Evolutionary conservation across 2,329 filamentous ascomycete genomes (phyloP).

Genomic region (Volutella citrinella): DNA sequence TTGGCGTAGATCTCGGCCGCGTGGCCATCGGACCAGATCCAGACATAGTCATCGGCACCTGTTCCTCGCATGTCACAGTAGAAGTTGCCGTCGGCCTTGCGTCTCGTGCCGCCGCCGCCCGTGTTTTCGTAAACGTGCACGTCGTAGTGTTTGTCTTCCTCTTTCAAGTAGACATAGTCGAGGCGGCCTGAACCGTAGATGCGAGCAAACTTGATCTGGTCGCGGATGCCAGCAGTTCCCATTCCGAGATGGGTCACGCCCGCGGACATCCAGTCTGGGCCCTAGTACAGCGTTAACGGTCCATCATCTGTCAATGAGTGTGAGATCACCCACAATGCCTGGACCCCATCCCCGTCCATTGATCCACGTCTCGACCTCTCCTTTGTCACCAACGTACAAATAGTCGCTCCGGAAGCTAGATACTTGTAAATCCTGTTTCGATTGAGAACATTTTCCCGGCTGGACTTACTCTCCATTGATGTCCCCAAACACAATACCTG

Average conservation of each 20-base stretch:
- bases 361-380: constrained; percentile 17
- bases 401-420: constrained; percentile 26
- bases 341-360: constrained; percentile 19
- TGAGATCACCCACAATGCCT: constrained; percentile 15
- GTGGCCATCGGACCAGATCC: constrained; percentile 8
- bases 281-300: too few relatives aligned
- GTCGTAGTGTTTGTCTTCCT: constrained; percentile 4
- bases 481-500: constrained; percentile 21
- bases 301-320: constrained; percentile 19
- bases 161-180: constrained; percentile 15
- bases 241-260: constrained; percentile 15
- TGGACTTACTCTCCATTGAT: constrained; percentile 15
- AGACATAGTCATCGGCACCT: constrained; percentile 15
- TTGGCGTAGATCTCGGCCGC: too few relatives aligned
- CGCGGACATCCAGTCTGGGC: constrained; percentile 5
- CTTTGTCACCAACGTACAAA: constrained; percentile 18
- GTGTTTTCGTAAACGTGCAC: constrained; percentile 10
- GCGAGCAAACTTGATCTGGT: constrained; percentile 12
- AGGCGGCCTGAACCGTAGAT: constrained; percentile 10
- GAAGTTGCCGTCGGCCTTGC: constrained; percentile 12
- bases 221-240: neutral
- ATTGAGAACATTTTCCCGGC: too few relatives aligned
- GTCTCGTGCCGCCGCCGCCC: constrained; percentile 5
- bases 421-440: too few relatives aligned
- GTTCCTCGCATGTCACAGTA: constrained; percentile 19